Evolutionary conservation across 768 basidiomycete species (phyloP).

Genomic region (Tricholoma flavovirens): DNA sequence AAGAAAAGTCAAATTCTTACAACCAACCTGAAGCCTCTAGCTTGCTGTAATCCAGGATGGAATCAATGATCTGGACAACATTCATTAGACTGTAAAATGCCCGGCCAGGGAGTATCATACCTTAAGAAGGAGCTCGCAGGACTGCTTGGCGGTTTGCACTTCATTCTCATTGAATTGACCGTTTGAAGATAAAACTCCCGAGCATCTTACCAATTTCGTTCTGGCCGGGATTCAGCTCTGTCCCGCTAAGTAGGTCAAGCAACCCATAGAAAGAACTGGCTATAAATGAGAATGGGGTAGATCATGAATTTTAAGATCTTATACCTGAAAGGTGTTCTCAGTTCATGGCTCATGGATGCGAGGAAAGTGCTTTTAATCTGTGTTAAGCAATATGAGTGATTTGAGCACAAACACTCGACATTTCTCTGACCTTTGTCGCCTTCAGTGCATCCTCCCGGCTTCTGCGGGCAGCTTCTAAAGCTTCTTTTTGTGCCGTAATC

Average conservation of each 20-base stretch:
- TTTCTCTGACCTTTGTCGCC: conserved; percentile 54
- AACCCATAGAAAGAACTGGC: conserved; percentile 70
- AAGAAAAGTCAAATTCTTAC: neutral
- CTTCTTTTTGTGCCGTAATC: conserved; percentile 67
- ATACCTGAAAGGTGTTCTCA: conserved; percentile 75
- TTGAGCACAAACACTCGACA: neutral
- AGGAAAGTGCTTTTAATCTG: conserved; percentile 77
- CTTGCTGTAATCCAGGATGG: conserved; percentile 76
- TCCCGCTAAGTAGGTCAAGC: conserved; percentile 66
- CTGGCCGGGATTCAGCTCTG: conserved; percentile 63
- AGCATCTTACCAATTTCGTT: conserved; percentile 54
- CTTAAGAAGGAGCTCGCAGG: conserved; percentile 69
- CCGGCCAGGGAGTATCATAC: conserved; percentile 21
- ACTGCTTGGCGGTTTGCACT: conserved; percentile 77
- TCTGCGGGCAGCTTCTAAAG: conserved; percentile 61
- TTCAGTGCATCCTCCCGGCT: conserved; percentile 71
- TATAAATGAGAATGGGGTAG: neutral
- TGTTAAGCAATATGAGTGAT: neutral
- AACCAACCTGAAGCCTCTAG: conserved; percentile 62
- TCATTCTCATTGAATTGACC: neutral
- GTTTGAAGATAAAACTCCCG: neutral
- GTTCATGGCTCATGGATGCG: conserved; percentile 73
- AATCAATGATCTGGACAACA: conserved; percentile 60
- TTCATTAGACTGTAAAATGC: too few relatives aligned
- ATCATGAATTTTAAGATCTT: neutral